Percentiles rank a stretch among this genome's conserved stretches.
Evolutionary conservation across 2,329 filamentous ascomycete genomes (phyloP).

Genomic region (Ilyonectria mors-panacis): DNA sequence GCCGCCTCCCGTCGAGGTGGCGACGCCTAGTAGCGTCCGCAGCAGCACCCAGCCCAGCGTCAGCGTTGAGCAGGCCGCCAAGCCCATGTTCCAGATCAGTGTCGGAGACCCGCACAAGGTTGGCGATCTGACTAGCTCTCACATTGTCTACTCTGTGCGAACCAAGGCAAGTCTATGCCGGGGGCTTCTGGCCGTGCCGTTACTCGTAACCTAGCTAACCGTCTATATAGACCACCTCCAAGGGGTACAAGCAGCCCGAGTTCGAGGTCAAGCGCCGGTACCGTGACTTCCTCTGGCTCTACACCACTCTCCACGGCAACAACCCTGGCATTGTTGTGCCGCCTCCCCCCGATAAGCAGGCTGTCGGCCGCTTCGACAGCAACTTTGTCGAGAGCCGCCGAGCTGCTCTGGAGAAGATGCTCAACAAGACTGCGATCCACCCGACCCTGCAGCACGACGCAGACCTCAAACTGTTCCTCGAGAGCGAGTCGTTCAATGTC

Average conservation of each 20-base stretch:
- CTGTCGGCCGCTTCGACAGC: slow-evolving; percentile 93
- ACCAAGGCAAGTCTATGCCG: slow-evolving; percentile 77
- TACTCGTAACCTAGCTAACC: slow-evolving; percentile 13
- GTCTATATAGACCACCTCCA: slow-evolving; percentile 83
- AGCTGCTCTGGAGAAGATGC: slow-evolving; percentile 94
- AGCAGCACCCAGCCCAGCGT: slow-evolving; percentile 80
- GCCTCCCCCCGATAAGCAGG: slow-evolving; percentile 97
- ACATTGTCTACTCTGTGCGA: slow-evolving; percentile 96
- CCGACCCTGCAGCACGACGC: slow-evolving; percentile 92
- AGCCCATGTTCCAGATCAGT: slow-evolving; percentile 89
- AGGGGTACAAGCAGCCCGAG: slow-evolving; percentile 92
- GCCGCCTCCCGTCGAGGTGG: slow-evolving; percentile 75
- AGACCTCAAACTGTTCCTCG: slow-evolving; percentile 95
- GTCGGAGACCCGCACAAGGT: slow-evolving; percentile 99
- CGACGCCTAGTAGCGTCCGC: slow-evolving; percentile 66
- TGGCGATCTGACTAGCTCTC: slow-evolving; percentile 94
- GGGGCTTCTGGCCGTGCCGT: neutral
- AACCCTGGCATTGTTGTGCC: slow-evolving; percentile 96
- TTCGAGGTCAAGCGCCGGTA: slow-evolving; percentile 96
- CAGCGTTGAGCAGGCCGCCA: slow-evolving; percentile 92
- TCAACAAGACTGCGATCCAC: slow-evolving; percentile 94
- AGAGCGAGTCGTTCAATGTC: slow-evolving; percentile 95
- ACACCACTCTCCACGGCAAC: slow-evolving; percentile 93
- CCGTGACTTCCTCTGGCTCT: slow-evolving; percentile 97
- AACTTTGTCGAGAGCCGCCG: slow-evolving; percentile 96